phyloP scores from a whole-genome alignment of 225 moss, liverwort and hornwort genomes.

The Sphagnum contortum region DNA sequence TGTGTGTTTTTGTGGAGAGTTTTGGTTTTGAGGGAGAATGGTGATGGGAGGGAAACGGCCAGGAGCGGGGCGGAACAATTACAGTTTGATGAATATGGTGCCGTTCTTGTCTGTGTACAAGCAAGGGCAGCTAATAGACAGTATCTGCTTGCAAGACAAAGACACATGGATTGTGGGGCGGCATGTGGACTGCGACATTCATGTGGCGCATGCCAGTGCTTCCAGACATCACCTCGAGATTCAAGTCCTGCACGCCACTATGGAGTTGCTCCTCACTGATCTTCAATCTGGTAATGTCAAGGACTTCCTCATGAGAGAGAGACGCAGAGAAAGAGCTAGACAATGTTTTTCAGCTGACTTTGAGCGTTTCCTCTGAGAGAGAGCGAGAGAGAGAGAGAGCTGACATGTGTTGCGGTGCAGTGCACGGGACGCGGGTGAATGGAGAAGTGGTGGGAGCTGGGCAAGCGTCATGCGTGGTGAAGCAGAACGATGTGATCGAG shows the following conservation, averaged over 20 bases:
- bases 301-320: too few species aligned
- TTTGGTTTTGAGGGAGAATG: too few species aligned
- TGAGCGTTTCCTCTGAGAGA: too few species aligned
- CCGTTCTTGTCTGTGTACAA: slow-evolving; percentile 55
- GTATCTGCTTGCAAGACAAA: slow-evolving; percentile 35
- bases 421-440: slow-evolving; percentile 67
- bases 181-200: slow-evolving; percentile 45
- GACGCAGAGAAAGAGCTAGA: too few species aligned
- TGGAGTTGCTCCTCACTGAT: slow-evolving; percentile 56
- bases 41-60: too few species aligned
- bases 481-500: slow-evolving; percentile 36
- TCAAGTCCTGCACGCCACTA: slow-evolving; percentile 47
- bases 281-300: slow-evolving; percentile 48
- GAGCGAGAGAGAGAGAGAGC: too few species aligned
- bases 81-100: not conserved
- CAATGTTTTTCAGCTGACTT: too few species aligned
- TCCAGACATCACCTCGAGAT: slow-evolving; percentile 73
- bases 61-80: too few species aligned
- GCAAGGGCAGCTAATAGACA: slow-evolving; percentile 38
- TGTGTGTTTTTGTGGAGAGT: too few species aligned
- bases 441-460: slow-evolving; percentile 28
- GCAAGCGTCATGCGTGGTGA: slow-evolving; percentile 21
- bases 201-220: slow-evolving; percentile 66
- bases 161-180: slow-evolving; percentile 56
- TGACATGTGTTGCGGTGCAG: slow-evolving; percentile 14